Percentiles rank a stretch among this genome's conserved stretches.
Conservation (phyloP, 1,284 basidiomycete species). For the Malassezia brasiliensis region DNA sequence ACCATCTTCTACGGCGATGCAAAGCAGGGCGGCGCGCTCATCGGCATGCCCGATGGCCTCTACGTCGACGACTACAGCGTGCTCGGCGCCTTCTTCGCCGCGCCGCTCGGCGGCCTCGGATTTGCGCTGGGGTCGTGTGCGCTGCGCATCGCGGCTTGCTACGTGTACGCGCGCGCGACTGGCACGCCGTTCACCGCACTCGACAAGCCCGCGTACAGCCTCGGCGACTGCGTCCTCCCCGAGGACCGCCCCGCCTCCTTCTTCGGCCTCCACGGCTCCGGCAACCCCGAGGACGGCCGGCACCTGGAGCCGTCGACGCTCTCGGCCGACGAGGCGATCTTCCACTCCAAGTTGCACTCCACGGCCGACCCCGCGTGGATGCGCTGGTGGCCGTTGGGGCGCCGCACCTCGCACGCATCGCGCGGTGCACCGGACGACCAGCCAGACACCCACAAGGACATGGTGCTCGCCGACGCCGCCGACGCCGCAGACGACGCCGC, state of each 20-base stretch:
- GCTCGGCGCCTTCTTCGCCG: slow-evolving; percentile 45
- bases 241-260: slow-evolving; percentile 33
- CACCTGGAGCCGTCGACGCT: not conserved
- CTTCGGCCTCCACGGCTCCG: slow-evolving; percentile 23
- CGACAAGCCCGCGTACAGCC: slow-evolving; percentile 26
- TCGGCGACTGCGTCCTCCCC: slow-evolving; percentile 27
- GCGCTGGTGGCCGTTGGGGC: no score
- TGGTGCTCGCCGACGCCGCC: no score
- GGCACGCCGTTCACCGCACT: slow-evolving; percentile 26
- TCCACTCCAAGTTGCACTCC: slow-evolving; percentile 4
- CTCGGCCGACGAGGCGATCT: not conserved
- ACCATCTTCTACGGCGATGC: slow-evolving; percentile 39
- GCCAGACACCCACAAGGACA: not conserved
- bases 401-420: no score
- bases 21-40: slow-evolving; percentile 27
- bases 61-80: slow-evolving; percentile 44
- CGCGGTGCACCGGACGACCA: no score
- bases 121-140: slow-evolving; percentile 27
- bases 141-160: slow-evolving; percentile 21
- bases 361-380: not conserved
- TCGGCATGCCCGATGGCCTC: slow-evolving; percentile 40
- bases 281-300: slow-evolving; percentile 34
- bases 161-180: slow-evolving; percentile 22
- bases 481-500: no score
- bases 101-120: slow-evolving; percentile 39